Percentiles rank a stretch among this genome's conserved stretches.
Conservation (phyloP, 1,139 yeast species). For the Insectozyma bohioensis region DNA sequence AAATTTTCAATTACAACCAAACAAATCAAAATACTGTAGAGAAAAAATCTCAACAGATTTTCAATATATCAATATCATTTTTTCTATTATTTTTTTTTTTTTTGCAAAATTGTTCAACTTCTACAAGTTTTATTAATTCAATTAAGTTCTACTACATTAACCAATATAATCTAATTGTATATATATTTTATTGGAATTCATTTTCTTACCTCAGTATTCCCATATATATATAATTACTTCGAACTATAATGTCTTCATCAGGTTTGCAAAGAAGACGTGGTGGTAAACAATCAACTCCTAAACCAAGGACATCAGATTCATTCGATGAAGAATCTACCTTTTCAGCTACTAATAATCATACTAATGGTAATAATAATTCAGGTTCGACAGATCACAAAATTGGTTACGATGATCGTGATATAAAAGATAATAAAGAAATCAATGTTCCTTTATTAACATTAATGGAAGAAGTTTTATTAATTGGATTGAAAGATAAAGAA, state of each 20-base stretch:
- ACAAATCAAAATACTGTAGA: no score
- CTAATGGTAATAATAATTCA: conserved; percentile 14
- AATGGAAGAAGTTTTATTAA: conserved; percentile 92
- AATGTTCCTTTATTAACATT: conserved; percentile 74
- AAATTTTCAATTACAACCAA: no score
- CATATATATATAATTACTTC: no score
- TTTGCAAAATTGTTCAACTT: no score
- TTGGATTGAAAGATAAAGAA: conserved; percentile 93
- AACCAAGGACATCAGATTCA: conserved; percentile 11
- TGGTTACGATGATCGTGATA: conserved; percentile 81
- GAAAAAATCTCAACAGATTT: no score
- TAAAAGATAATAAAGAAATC: conserved; percentile 46
- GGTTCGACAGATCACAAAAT: conserved; percentile 50
- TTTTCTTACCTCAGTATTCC: no score
- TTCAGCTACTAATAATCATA: conserved; percentile 9
- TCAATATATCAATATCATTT: no score
- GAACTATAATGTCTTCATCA: conserved; percentile 33
- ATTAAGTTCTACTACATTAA: no score
- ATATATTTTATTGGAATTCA: no score
- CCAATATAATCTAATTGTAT: no score
- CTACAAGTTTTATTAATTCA: no score
- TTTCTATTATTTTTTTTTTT: no score
- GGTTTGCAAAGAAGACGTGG: conserved; percentile 54
- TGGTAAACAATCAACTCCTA: conserved; percentile 21
- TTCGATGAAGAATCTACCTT: conserved; percentile 13